Conservation (phyloP, 257 asterid genomes). For the Penstemon barbatus region DNA sequence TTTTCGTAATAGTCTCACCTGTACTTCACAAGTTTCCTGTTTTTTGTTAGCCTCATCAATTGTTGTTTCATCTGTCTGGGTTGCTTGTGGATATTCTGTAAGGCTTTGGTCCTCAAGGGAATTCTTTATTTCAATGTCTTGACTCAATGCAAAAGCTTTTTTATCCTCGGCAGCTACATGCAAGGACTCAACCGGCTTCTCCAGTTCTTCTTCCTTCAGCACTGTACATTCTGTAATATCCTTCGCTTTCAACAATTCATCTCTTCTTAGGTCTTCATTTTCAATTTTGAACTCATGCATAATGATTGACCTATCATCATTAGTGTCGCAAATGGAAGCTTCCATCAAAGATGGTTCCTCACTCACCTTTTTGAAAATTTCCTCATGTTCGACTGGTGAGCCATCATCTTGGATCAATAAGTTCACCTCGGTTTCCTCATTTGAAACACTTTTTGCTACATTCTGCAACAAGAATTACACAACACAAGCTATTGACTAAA, state of each 20-base stretch:
- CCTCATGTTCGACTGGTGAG: not conserved
- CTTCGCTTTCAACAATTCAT: not conserved
- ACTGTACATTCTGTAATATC: not conserved
- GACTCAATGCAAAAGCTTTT: not conserved
- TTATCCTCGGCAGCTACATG: not conserved
- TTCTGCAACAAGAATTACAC: too few species aligned
- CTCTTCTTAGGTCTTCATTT: not conserved
- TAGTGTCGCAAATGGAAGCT: not conserved
- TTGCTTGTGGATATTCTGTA: conserved; percentile 4
- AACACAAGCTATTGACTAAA: too few species aligned
- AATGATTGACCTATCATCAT: conserved; percentile 1
- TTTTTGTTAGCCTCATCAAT: conserved; percentile 7
- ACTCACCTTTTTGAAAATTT: conserved; percentile 3
- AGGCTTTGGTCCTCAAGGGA: not conserved
- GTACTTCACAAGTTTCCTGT: conserved; percentile 5
- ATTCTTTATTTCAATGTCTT: not conserved
- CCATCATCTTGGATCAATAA: conserved; percentile 3
- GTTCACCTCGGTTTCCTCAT: not conserved
- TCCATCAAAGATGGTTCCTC: not conserved
- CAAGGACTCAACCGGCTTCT: not conserved
- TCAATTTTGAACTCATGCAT: not conserved
- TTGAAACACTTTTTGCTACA: too few species aligned
- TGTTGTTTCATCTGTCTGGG: not conserved
- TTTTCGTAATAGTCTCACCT: conserved; percentile 3
- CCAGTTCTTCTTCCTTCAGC: conserved; percentile 3